Evolutionary conservation across 495 filamentous ascomycete species (phyloP).

Genomic region (Neurospora sp.): DNA sequence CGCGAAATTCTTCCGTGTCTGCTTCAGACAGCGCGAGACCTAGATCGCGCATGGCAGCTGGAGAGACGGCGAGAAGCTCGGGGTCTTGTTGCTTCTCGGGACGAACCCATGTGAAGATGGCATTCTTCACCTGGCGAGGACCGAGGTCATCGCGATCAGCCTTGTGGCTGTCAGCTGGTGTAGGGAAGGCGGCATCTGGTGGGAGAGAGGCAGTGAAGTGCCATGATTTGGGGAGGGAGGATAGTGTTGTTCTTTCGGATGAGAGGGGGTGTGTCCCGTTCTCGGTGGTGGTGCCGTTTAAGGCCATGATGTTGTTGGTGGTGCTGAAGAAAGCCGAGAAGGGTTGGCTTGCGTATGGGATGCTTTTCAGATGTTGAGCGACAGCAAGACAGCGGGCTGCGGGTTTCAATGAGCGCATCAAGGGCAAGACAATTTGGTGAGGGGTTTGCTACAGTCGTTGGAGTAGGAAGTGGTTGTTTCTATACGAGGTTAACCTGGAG

Average conservation of each 20-base stretch:
- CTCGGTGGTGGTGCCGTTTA: conserved; percentile 10
- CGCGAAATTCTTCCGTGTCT: conserved; percentile 62
- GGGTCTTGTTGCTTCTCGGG: conserved; percentile 59
- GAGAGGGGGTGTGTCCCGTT: conserved; percentile 3
- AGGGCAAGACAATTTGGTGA: not conserved
- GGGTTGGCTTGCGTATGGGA: conserved; percentile 4
- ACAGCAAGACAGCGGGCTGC: conserved; percentile 21
- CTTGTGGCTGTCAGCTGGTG: conserved; percentile 66
- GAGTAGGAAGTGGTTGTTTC: not conserved
- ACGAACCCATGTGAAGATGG: conserved; percentile 83
- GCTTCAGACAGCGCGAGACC: conserved; percentile 59
- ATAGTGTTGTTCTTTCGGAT: conserved; percentile 35
- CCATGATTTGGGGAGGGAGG: conserved; percentile 76
- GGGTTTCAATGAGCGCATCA: conserved; percentile 20
- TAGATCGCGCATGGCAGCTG: conserved; percentile 66
- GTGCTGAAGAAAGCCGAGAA: conserved; percentile 16
- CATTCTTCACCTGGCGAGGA: conserved; percentile 74
- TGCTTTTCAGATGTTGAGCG: conserved; percentile 14
- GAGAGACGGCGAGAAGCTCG: conserved; percentile 71
- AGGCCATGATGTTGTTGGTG: conserved; percentile 11
- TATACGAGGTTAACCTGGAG: not conserved
- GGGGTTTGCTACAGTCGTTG: not conserved
- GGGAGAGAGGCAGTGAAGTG: conserved; percentile 72
- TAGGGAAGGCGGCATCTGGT: conserved; percentile 69
- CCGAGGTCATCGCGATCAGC: conserved; percentile 66